Base-by-base conservation (phyloP, 345 rosid species). In the Brassica nigra region DNA sequence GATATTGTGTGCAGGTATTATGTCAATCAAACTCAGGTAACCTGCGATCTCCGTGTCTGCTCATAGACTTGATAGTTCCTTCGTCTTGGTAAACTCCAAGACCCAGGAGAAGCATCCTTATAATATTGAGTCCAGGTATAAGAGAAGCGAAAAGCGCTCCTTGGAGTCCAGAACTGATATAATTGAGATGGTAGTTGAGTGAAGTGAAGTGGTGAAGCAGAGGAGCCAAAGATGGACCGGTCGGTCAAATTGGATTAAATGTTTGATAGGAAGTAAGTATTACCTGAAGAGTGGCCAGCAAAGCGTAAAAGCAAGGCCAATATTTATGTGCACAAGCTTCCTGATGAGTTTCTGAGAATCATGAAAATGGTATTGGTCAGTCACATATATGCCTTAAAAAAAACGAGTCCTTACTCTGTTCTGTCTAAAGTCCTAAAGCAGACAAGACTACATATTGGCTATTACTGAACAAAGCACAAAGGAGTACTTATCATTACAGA, bases 31-130 rank as follows among this genome's bases (percentile, higher is more conserved):
- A 42, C 49, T 10, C 57, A 52, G 57, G 57, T 0, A 2, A 52
- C 99, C 99, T 91, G 87, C 75, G 84, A 75, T 95, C 90, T 73
- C 99, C 98, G 44, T 83, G 85, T 89, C 99, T 88, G 86, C 98
- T 90, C 97, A 93, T 95, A 67, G 99, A 91, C 90, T 91, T 90
- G 78, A 93, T 93, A 0, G 86, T 90, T 73, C 91, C 96, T 85
- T 91, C 92, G 78, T 93, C 92, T 72, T 93, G 90, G 90, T 81
- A 83, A 39, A 91, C 76, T 69, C 98, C 97, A 68, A 78, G 81
- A 27, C 99, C 99, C 69, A 95, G 76, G 49, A 95, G 85, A 81
- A 95, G 84, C 96, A 93, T 82, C 59, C 89, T 87, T 77, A 90
- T 37, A 23, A 93, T 84, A 80, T 93, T 91, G 62, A 88, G 11